Evolutionary conservation across 805 yeast genomes (phyloP).

Genomic region (Candida dajiaensis): DNA sequence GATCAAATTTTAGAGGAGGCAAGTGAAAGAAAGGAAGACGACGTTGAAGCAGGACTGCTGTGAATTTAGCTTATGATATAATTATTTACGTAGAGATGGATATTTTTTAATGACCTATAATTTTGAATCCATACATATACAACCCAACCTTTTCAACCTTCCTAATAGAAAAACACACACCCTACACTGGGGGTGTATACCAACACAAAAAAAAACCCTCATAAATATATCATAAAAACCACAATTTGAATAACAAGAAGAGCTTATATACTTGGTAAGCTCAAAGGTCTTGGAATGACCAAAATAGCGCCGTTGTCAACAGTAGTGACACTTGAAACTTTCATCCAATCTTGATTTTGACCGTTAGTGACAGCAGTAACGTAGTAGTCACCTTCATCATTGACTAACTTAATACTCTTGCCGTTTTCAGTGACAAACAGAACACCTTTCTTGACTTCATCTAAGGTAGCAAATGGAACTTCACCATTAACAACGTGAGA

Average conservation of each 20-base stretch:
- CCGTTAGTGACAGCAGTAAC: constrained; percentile 27
- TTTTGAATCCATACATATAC: not conserved
- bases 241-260: not conserved
- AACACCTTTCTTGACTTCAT: constrained; percentile 23
- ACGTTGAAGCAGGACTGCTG: not conserved
- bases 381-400: constrained; percentile 29
- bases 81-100: not conserved
- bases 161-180: not conserved
- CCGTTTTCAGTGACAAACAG: constrained; percentile 28
- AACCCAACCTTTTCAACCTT: not conserved
- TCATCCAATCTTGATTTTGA: constrained; percentile 29
- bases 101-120: not conserved
- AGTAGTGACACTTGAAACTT: constrained; percentile 29
- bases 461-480: constrained; percentile 18
- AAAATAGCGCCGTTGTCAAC: constrained; percentile 43
- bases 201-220: not conserved
- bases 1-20: constrained; percentile 42
- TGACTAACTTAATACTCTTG: constrained; percentile 31
- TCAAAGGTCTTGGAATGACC: constrained; percentile 28
- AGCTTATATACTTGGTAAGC: constrained; percentile 1
- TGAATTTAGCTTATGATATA: not conserved
- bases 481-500: constrained; percentile 50
- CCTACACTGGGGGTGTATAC: no score
- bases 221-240: not conserved
- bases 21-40: constrained; percentile 28